Percentiles rank a stretch among this genome's conserved stretches.
Evolutionary conservation across 1,284 basidiomycete genomes (phyloP).

Genomic region (Kwoniella shivajii): DNA sequence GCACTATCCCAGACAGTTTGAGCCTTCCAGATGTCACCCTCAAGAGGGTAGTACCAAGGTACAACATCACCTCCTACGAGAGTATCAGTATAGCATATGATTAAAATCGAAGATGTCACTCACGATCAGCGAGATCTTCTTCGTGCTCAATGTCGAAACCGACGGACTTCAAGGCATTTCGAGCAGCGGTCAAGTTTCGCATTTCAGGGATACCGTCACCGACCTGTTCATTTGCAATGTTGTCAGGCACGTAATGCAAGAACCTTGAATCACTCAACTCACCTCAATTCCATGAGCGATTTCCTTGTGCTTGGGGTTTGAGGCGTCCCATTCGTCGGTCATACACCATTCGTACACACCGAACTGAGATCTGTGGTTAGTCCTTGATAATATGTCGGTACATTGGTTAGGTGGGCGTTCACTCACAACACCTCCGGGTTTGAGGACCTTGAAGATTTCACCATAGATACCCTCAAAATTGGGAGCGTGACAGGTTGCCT

Average conservation of each 20-base stretch:
- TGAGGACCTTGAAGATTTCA: constrained; percentile 91
- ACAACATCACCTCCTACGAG: constrained; percentile 62
- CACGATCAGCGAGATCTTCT: constrained; percentile 89
- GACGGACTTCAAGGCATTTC: constrained; percentile 77
- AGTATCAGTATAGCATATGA: constrained; percentile 8
- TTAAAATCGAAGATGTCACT: constrained; percentile 11
- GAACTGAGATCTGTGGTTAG: constrained; percentile 61
- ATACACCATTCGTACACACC: constrained; percentile 99
- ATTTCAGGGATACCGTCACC: constrained; percentile 98
- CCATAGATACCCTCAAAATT: constrained; percentile 94
- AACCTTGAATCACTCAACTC: too few species aligned
- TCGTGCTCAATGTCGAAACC: constrained; percentile 90
- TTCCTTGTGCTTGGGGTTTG: constrained; percentile 83
- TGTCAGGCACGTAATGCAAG: too few species aligned
- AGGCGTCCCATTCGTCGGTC: constrained; percentile 92
- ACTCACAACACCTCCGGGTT: constrained; percentile 92
- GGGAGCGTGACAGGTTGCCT: constrained; percentile 96
- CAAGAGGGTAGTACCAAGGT: constrained; percentile 95
- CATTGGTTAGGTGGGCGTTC: neutral
- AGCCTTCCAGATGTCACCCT: constrained; percentile 87
- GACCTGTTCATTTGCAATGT: constrained; percentile 55
- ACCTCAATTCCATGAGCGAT: constrained; percentile 85
- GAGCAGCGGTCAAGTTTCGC: constrained; percentile 74
- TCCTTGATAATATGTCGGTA: neutral
- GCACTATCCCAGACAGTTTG: constrained; percentile 88